Percentiles rank a stretch among this genome's conserved stretches.
Conservation (phyloP, 148 eudicot species). For the Fagopyrum esculentum region DNA sequence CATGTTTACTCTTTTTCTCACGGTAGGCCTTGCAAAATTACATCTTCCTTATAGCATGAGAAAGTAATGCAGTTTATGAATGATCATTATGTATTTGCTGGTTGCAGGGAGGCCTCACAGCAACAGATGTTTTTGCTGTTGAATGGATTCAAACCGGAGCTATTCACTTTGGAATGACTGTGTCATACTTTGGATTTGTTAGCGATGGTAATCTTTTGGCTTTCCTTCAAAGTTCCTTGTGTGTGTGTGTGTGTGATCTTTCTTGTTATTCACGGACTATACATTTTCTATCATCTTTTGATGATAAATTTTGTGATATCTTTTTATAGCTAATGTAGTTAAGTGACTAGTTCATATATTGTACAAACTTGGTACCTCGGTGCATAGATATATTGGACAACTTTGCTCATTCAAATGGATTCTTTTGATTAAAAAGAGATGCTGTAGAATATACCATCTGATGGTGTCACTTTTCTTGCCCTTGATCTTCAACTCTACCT, state of each 20-base stretch:
- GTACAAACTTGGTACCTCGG: not conserved
- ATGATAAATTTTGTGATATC: not conserved
- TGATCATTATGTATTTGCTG: constrained; percentile 14
- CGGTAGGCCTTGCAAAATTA: not conserved
- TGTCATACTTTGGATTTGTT: constrained; percentile 88
- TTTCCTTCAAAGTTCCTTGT: not conserved
- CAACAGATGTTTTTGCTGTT: constrained; percentile 95
- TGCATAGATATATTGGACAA: constrained; percentile 5
- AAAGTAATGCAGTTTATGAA: not conserved
- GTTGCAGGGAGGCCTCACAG: constrained; percentile 92
- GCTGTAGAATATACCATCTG: not conserved
- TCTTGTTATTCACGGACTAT: not conserved
- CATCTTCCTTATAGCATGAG: not conserved
- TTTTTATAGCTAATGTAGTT: not conserved
- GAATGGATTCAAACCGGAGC: constrained; percentile 90
- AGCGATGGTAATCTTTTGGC: constrained; percentile 72
- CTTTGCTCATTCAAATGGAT: not conserved
- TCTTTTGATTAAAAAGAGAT: not conserved
- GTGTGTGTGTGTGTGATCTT: not conserved
- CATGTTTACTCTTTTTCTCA: not conserved
- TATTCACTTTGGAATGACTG: constrained; percentile 87
- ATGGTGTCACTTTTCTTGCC: not conserved
- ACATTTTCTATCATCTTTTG: not conserved
- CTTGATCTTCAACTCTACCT: not conserved
- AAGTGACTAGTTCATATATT: not conserved